Evolutionary conservation across 2,329 filamentous ascomycete species (phyloP), one percentile per base, ranked within the genome.

Genomic region (Exophiala oligosperma): DNA sequence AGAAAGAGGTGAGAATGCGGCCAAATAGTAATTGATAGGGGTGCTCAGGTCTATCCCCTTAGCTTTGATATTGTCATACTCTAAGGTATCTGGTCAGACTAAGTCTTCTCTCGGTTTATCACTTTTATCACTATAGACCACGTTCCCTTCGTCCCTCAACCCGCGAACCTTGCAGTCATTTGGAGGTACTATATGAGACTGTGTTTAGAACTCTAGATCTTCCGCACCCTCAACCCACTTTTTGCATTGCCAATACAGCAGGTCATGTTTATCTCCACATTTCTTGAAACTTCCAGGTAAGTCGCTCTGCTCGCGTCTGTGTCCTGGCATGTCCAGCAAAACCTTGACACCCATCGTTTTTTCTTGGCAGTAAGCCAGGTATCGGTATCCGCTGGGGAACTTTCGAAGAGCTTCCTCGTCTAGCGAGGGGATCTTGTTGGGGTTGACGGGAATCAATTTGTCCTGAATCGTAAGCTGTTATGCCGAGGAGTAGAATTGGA

Each of bases 361-460:
- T 65, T 80, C 77, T 59, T 80, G 77, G 49, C 74, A 76, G 54
- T 77, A 78, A 8, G 61, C 76, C 38, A 80, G 62, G 58, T 75
- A 78, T 58, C 74, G 71, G 60, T 81, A 80, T 0, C 78, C 77
- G 4, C 66, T 66, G 0, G 78, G 77, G 65, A 76, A 80, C 9
- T 62, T 60, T 38, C 69, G 67, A 32, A 79, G 61, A 60, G 72
- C 73, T 43, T 70, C 69, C 41, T 76, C 71, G 59, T 80, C 73
- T 1, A 81, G 56, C 6, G 57, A 51, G 0, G 78, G 78, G 11
- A 79, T 66, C 52, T 71, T 74, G 4, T 67, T 69, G 1, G 78
- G 77, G 57, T 79, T 74, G 1, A 78, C 75, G 5, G 72, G 72
- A 54, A 78, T 72, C 44, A 81, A 60, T 66, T 81, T 81, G 65